phyloP scores from a whole-genome alignment of 176 grass and related monocot genomes.

The Miscanthus lutarioriparius region DNA sequence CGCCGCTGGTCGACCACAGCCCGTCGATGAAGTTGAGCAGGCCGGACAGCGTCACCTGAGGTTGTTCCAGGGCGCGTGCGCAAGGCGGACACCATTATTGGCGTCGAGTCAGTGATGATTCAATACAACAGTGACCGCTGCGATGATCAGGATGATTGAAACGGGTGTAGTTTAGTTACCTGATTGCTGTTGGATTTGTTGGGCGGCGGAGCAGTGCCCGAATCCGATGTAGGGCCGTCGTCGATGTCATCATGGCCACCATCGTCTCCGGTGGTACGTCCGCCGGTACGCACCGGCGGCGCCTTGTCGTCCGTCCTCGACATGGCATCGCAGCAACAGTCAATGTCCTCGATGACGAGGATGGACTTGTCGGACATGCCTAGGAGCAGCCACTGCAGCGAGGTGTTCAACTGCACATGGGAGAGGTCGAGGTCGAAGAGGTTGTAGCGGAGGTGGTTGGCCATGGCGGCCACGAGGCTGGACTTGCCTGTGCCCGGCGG shows the following conservation, averaged over 20 bases:
- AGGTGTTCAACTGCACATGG: neutral
- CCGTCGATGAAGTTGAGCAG: conserved; percentile 54
- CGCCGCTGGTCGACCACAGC: conserved; percentile 52
- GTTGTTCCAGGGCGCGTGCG: neutral
- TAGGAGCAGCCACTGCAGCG: neutral
- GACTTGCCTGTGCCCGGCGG: conserved; percentile 29
- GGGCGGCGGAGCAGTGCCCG: neutral
- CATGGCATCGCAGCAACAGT: conserved; percentile 23
- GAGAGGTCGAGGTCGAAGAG: conserved; percentile 10
- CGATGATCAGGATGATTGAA: neutral
- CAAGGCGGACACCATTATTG: neutral
- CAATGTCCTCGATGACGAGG: conserved; percentile 30
- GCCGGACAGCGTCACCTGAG: conserved; percentile 44
- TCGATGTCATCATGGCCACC: neutral
- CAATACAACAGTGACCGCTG: neutral
- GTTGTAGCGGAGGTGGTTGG: conserved; percentile 7
- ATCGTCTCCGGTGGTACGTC: neutral
- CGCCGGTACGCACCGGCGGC: neutral
- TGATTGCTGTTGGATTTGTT: neutral
- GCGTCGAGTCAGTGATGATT: neutral
- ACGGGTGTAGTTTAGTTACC: neutral
- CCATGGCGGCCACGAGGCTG: neutral
- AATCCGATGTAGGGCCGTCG: neutral
- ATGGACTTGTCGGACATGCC: conserved; percentile 4
- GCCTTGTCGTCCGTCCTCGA: neutral